phyloP scores from a whole-genome alignment of 2,329 filamentous ascomycete genomes.

The Ploettnerulaceae sp. region DNA sequence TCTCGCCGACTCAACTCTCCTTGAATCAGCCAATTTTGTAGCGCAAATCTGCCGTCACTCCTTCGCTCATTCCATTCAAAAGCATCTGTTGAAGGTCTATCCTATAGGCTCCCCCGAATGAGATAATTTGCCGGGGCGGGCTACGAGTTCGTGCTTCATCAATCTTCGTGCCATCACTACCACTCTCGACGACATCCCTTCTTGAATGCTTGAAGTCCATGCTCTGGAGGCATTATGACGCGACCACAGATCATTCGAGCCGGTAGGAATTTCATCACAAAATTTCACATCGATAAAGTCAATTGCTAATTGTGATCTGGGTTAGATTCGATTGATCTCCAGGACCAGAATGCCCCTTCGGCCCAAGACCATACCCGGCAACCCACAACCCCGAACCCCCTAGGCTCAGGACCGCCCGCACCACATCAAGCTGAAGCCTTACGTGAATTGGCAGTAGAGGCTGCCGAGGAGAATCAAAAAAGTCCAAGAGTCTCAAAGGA shows the following conservation, averaged over 20 bases:
- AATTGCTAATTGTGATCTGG: conserved; percentile 27
- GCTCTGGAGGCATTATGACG: conserved; percentile 40
- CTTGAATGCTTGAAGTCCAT: conserved; percentile 16
- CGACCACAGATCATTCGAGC: conserved; percentile 52
- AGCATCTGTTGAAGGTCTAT: neutral
- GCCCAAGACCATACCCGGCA: conserved; percentile 73
- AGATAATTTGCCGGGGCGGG: conserved; percentile 12
- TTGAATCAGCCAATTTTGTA: conserved; percentile 15
- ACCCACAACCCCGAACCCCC: conserved; percentile 44
- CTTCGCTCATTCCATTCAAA: conserved; percentile 10
- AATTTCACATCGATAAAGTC: neutral
- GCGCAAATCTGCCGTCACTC: conserved; percentile 15
- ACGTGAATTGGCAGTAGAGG: conserved; percentile 73
- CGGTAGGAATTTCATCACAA: conserved; percentile 38
- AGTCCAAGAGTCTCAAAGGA: conserved; percentile 57
- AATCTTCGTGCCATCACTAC: conserved; percentile 12
- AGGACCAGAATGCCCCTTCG: conserved; percentile 76
- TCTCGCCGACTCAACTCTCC: conserved; percentile 3
- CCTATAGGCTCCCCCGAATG: conserved; percentile 13
- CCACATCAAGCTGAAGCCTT: conserved; percentile 84
- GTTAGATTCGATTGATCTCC: conserved; percentile 89
- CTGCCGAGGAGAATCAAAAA: conserved; percentile 64
- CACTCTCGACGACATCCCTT: conserved; percentile 6
- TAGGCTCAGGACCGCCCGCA: conserved; percentile 46
- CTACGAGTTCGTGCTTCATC: conserved; percentile 21